Base-by-base conservation (phyloP, 1,284 basidiomycete genomes). In the Cerioporus squamosus region DNA sequence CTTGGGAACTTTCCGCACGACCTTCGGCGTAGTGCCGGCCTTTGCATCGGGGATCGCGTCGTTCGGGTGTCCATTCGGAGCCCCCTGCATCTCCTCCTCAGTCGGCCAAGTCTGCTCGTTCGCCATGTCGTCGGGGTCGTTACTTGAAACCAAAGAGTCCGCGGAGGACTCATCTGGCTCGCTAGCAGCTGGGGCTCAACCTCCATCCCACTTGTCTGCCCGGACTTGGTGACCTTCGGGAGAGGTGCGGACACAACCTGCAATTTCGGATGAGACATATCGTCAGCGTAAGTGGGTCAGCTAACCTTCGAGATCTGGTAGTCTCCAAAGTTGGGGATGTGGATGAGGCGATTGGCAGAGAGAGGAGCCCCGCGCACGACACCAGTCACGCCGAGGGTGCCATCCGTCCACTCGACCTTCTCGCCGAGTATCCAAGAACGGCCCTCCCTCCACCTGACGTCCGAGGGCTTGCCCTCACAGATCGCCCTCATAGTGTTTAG, bases 21-120 rank as follows among this genome's bases (percentile, higher is more conserved):
- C 74, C 74, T 85, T 91, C 2, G 88, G 88, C 10, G 89, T 93
- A 2, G 89, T 89, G 1, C 87, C 87, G 17, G 77, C 77, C 49
- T 69, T 74, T 0, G 88, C 88, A 59, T 90, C 86, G 2, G 91
- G 89, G n/a, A 90, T 70, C 43, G 73, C 65, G 60, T 73, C 69
- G 60, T 77, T 40, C 61, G 77, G 74, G 2, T 59, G 63, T n/a
- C 61, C 64, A 18, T 64, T 70, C 42, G 60, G 68, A 1, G 70
- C 75, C 3, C 74, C 78, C 3, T 79, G 79, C 88, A 99, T 93
- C 73, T 98, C 97, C 66, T 98, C 97, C 72, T 98, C 95, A 0
- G 95, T 98, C 0, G 97, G 97, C 96, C 97, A 98, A 0, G 97
- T 99, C 75, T 99, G 97, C 70, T 99, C 97, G 70, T 97, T 97